phyloP scores from a whole-genome alignment of 2,329 filamentous ascomycete genomes.

The Pseudogymnoascus sp. region DNA sequence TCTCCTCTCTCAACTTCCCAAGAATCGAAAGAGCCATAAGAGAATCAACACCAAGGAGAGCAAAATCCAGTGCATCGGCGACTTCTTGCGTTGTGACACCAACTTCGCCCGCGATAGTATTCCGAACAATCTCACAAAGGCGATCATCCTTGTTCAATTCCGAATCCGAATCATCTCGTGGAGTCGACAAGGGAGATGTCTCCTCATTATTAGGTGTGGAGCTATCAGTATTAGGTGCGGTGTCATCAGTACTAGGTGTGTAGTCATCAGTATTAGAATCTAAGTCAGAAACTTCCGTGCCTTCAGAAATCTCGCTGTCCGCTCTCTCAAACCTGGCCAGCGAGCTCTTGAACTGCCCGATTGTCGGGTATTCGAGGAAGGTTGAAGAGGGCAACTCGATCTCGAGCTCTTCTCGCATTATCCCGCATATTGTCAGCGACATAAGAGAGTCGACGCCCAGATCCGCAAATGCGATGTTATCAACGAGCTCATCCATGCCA shows the following conservation, averaged over 20 bases:
- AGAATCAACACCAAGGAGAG: conserved; percentile 53
- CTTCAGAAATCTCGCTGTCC: conserved; percentile 1
- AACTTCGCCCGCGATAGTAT: conserved; percentile 65
- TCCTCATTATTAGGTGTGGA: conserved; percentile 37
- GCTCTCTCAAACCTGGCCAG: conserved; percentile 33
- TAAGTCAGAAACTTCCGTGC: neutral
- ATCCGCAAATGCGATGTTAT: conserved; percentile 49
- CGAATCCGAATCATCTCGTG: conserved; percentile 44
- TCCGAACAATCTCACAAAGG: conserved; percentile 48
- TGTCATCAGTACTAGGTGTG: conserved; percentile 7
- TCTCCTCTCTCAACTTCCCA: conserved; percentile 47
- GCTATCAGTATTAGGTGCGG: conserved; percentile 11
- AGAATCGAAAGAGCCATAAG: conserved; percentile 51
- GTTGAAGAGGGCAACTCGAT: conserved; percentile 46
- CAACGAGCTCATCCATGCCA: conserved; percentile 45
- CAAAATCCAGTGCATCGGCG: conserved; percentile 44
- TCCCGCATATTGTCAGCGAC: conserved; percentile 48
- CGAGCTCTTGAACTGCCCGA: conserved; percentile 45
- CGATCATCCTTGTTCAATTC: conserved; percentile 41
- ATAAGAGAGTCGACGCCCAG: conserved; percentile 57
- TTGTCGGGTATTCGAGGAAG: conserved; percentile 46
- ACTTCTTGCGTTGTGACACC: conserved; percentile 61
- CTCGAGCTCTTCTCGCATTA: conserved; percentile 51
- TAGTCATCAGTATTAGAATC: neutral
- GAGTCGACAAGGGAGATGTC: conserved; percentile 46